Evolutionary conservation across 805 yeast genomes (phyloP).

Genomic region (Wickerhamiella nectarea): DNA sequence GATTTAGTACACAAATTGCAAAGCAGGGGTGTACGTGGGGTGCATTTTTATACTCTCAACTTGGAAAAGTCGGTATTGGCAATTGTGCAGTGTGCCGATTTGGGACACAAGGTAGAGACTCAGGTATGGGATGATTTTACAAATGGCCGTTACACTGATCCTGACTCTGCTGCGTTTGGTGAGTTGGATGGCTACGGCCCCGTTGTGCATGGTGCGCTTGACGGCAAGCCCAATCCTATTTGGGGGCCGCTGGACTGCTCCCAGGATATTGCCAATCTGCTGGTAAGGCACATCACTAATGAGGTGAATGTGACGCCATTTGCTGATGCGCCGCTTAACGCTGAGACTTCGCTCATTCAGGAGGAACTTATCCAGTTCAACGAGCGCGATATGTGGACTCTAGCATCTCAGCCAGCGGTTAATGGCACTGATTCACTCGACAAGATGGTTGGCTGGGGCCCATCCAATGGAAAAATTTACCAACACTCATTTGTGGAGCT

Average conservation of each 20-base stretch:
- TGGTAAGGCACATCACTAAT: constrained; percentile 58
- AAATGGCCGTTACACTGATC: constrained; percentile 90
- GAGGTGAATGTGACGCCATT: constrained; percentile 76
- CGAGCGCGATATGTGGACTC: constrained; percentile 60
- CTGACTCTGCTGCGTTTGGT: constrained; percentile 93
- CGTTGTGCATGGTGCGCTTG: constrained; percentile 53
- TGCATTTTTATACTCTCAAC: constrained; percentile 86
- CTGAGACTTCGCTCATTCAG: constrained; percentile 87
- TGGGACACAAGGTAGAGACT: constrained; percentile 18
- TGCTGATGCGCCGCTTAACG: constrained; percentile 72
- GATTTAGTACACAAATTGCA: constrained; percentile 62
- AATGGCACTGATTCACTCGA: constrained; percentile 69
- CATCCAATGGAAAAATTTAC: constrained; percentile 70
- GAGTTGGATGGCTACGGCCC: constrained; percentile 98
- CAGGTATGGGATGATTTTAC: constrained; percentile 92
- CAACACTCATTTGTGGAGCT: constrained; percentile 92
- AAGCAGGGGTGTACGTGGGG: constrained; percentile 57
- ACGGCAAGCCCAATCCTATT: constrained; percentile 47
- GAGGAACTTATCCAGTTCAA: constrained; percentile 77
- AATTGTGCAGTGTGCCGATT: constrained; percentile 49
- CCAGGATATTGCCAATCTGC: constrained; percentile 50
- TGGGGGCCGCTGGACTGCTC: constrained; percentile 68
- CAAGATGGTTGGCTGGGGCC: constrained; percentile 95
- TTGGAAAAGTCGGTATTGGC: constrained; percentile 86
- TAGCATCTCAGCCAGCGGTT: constrained; percentile 93